Base-by-base conservation (phyloP, 768 basidiomycete genomes). In the Kwoniella botswanensis region DNA sequence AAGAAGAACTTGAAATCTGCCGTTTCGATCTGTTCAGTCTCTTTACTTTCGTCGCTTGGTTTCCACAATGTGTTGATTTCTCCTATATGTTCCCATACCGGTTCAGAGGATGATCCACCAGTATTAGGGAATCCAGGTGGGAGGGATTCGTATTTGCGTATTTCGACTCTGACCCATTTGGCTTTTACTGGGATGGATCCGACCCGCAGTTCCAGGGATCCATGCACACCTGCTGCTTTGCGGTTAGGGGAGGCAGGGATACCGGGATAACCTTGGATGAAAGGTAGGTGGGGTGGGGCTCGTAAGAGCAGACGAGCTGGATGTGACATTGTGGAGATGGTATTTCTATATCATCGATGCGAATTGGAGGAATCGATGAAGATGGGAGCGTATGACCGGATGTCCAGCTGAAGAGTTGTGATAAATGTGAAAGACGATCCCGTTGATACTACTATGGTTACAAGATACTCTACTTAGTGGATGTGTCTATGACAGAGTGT, bases 151-250 rank as follows among this genome's bases (percentile, higher is more conserved):
- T 95, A 89, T 86, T 94, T 94, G 74, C 93, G 89, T 81, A 97
- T 87, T 84, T 96, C 94, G 71, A 97, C 89, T 73, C 91, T 89
- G 26, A 98, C 90, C 90, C 92, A 96, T 84, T 93, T 93, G 29
- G 92, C 92, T 85, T 93, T 94, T 80, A 93, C 88, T 17, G 92
- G 91, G 61, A 72, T 58, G 4, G 86, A 85, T 0, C 89, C 90
- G 5, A 90, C 86, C 18, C 94, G 90, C 13, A 98, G 88, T 83
- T 98, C 94, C 63, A 98, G 88, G 21, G 92, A 90, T 17, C 82
- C 82, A 68, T 82, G 79, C 10, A 83, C 74, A 6, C 77, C 81
- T 41, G 82, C 74, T 18, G 74, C 65, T 67, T 76, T 79, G 0
- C 82, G 73, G 22, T 56, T 43, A 10, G 71, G 56, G 26, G 68